Evolutionary conservation across 2,329 filamentous ascomycete genomes (phyloP), one percentile per base, ranked within the genome.

Genomic region (Diaporthe australafricana): DNA sequence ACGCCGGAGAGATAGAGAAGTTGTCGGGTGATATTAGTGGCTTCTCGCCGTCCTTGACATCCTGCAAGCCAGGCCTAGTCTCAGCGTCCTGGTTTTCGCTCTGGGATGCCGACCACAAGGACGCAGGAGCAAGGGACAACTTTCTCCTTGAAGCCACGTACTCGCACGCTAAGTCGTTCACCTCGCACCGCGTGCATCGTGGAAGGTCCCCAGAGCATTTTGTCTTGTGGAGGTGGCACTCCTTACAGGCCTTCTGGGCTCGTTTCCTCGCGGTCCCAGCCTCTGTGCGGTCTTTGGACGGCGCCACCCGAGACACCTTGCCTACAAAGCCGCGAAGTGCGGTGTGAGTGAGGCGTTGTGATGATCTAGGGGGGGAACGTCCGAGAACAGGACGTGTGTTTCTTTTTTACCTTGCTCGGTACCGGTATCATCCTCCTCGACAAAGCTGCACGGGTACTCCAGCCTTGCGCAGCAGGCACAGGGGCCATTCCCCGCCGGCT

Each of bases 201-300:
- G 83, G 83, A 56, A 83, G 70, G 63, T 84, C 83, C 25, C 83
- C 82, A 1, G 82, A 84, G 72, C 83, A 85, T 72, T 83, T 84
- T 1, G 83, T 84, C 75, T 85, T 85, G 75, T 84, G 82, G 3
- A 78, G 71, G 73, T 84, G 83, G 40, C 83, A 85, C 66, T 83
- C 79, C 30, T 77, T 79, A 74, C 83, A 85, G n/a, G 83, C 83
- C 63, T 82, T 75, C 68, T 84, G 83, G 5, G 83, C 83, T 45
- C 83, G 80, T 70, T 83, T 84, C 30, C 83, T 78, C 38, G 81
- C 65, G 7, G 83, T 84, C 8, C 83, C 83, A 9, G 83, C 83
- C 73, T 85, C 83, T 17, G 83, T 85, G 69, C 81, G 81, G 67
- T 80, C 83, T 27, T 80, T 79, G 1, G 82, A 83, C 12, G 83